Percentiles rank a stretch among this genome's conserved stretches.
phyloP scores from a whole-genome alignment of 495 filamentous ascomycete genomes.

The Jackrogersella minutella region DNA sequence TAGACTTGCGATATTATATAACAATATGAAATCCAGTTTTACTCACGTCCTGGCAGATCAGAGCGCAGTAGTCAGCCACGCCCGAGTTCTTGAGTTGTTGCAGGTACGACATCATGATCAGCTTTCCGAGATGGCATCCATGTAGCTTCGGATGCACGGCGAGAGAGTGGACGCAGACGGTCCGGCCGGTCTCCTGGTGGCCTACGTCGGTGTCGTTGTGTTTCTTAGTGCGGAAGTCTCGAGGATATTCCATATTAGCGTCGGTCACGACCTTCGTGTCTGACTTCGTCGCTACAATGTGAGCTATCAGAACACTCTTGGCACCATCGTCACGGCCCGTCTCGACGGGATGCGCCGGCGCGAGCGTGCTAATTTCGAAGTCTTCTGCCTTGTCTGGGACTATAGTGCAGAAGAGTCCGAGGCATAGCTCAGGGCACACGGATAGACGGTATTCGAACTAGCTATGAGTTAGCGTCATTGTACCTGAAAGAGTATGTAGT shows the following conservation, averaged over 20 bases:
- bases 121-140: slow-evolving; percentile 74
- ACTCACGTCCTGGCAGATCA: slow-evolving; percentile 77
- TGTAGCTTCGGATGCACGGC: slow-evolving; percentile 81
- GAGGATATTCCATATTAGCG: slow-evolving; percentile 75
- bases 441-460: slow-evolving; percentile 86
- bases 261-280: slow-evolving; percentile 71
- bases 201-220: slow-evolving; percentile 48
- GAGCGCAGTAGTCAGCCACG: slow-evolving; percentile 73
- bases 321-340: slow-evolving; percentile 56
- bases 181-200: slow-evolving; percentile 76
- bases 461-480: slow-evolving; percentile 4
- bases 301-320: slow-evolving; percentile 75
- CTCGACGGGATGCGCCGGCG: slow-evolving; percentile 55
- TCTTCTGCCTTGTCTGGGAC: slow-evolving; percentile 54
- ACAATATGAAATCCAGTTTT: neutral
- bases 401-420: slow-evolving; percentile 79
- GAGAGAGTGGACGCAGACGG: slow-evolving; percentile 82
- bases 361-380: slow-evolving; percentile 58
- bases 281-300: slow-evolving; percentile 79
- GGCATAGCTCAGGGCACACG: slow-evolving; percentile 76
- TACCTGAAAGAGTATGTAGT: slow-evolving; percentile 3
- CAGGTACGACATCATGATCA: slow-evolving; percentile 77
- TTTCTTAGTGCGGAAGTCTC: slow-evolving; percentile 62
- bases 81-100: slow-evolving; percentile 68
- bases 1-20: neutral